Evolutionary conservation across 1,284 basidiomycete species (phyloP).

Genomic region (Phellopilus nigrolimitatus): DNA sequence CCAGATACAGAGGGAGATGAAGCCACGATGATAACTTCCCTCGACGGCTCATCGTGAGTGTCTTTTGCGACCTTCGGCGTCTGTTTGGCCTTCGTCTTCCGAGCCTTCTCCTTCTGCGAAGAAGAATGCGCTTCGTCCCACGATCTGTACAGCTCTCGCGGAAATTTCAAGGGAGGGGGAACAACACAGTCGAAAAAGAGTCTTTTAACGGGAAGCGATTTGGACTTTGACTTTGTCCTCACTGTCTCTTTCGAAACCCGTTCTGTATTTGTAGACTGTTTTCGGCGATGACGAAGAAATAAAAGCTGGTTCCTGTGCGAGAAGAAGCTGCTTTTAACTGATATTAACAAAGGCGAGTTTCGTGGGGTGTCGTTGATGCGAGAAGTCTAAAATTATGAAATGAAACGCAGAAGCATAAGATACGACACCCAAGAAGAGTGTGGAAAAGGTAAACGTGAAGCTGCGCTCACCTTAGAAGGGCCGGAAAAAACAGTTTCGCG

Average conservation of each 20-base stretch:
- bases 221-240: not conserved
- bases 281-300: not conserved
- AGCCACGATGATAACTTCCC: not conserved
- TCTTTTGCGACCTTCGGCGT: not conserved
- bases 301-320: not conserved
- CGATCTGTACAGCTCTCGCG: not conserved
- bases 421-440: no score
- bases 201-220: not conserved
- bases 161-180: not conserved
- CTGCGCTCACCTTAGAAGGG: no score
- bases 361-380: no score
- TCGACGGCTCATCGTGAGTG: not conserved
- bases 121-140: not conserved
- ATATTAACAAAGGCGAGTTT: no score
- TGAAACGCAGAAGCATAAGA: not conserved
- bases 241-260: no score
- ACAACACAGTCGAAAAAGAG: not conserved
- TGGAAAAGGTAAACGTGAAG: no score
- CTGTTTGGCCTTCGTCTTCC: not conserved
- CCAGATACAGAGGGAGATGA: not conserved
- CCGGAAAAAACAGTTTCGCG: no score
- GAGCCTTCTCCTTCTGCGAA: not conserved
- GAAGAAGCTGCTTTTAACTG: not conserved
- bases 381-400: no score
- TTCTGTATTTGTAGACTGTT: not conserved